Evolutionary conservation across 2,329 filamentous ascomycete genomes (phyloP), one percentile per base, ranked within the genome.

Genomic region (Exophiala sp.): DNA sequence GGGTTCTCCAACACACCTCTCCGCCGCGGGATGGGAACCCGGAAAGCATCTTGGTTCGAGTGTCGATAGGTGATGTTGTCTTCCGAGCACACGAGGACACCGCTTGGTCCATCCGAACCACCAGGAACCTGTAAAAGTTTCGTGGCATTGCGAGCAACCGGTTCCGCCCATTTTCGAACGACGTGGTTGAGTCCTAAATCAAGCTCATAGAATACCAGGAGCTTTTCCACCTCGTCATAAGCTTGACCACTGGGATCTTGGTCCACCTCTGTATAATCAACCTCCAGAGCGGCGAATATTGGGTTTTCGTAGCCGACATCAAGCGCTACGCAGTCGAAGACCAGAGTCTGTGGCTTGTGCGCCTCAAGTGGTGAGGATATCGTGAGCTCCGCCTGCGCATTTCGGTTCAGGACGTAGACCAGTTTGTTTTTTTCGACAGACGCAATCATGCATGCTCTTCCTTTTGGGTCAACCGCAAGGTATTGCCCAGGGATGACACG

Each of bases 391-490:
- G 91, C 91, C 72, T 97, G 90, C 2, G 91, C 83, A 73, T 96
- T 95, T 62, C 95, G 87, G 72, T 97, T 97, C 63, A 99, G 80
- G 66, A 99, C 92, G 73, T 99, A 99, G 63, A 99, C 94, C 52
- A 99, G 87, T 77, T 99, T 99, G 77, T 97, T 99, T 81, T 99
- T 99, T 75, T 99, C 95, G 51, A 92, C 81, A 4, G 91, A 92
- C 8, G 94, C 91, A 58, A 97, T 89, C 68, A 99, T 80, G 68
- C 92, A 96, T 51, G 95, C 95, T 75, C 94, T 85, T 52, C 94
- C 94, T 72, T 96, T 96, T 24, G 94, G 94, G 67, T 99, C 94
- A 48, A 90, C 89, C 5, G 92, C 94, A 24, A 99, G 82, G 67
- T 96, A 99, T 71, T 99, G 91, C 57, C 95, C 94, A 2, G 95